A percentile compares a stretch with the other conserved stretches of the same genome.
Conservation (phyloP, 495 filamentous ascomycete genomes). For the Aspergillus heteromorphus region DNA sequence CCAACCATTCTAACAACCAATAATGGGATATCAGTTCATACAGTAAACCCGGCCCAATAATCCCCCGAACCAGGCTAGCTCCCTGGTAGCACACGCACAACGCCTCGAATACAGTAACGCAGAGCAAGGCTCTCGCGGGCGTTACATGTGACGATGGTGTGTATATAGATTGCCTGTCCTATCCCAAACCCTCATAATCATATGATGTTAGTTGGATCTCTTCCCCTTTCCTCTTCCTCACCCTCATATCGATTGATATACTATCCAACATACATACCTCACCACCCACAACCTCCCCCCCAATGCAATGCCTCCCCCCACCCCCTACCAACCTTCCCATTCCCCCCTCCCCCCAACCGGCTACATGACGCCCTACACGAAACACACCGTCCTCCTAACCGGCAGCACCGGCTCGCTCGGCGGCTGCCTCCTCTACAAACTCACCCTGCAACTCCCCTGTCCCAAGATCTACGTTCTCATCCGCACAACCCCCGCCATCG, state of each 20-base stretch:
- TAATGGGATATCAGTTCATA: too few species aligned
- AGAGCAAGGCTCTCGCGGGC: too few species aligned
- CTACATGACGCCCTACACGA: constrained; percentile 25
- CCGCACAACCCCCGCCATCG: constrained; percentile 20
- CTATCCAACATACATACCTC: not conserved
- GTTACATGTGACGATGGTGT: not conserved
- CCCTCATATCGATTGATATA: not conserved
- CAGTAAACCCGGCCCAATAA: too few species aligned
- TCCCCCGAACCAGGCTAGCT: too few species aligned
- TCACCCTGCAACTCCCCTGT: constrained; percentile 31
- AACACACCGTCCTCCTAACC: constrained; percentile 32
- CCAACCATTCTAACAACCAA: too few species aligned
- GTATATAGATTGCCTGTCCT: not conserved
- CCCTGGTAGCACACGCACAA: too few species aligned
- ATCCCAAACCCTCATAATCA: too few species aligned
- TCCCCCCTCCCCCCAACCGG: constrained; percentile 22
- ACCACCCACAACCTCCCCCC: not conserved
- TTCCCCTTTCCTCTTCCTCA: not conserved
- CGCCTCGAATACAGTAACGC: too few species aligned
- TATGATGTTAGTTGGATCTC: too few species aligned
- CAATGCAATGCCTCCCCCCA: constrained; percentile 13
- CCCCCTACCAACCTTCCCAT: constrained; percentile 17
- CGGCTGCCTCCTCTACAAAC: constrained; percentile 34
- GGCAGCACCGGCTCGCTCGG: constrained; percentile 36
- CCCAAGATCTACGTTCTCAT: constrained; percentile 30